phyloP scores from a whole-genome alignment of 73 alveolate species.

The Symbiodinium natans region DNA sequence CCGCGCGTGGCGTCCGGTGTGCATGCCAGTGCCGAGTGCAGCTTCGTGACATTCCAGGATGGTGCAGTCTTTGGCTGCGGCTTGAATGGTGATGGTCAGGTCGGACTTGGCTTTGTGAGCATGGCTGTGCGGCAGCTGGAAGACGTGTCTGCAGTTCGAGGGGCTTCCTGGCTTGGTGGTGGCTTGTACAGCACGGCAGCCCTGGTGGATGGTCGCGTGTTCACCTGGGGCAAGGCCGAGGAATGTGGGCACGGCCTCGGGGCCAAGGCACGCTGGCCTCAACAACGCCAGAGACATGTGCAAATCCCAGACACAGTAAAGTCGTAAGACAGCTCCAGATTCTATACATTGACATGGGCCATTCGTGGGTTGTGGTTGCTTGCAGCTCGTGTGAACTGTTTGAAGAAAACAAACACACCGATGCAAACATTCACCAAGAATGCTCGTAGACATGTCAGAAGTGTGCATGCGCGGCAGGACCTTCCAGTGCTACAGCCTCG shows the following conservation, averaged over 20 bases:
- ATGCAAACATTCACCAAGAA: no score
- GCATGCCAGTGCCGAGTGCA: conserved; percentile 66
- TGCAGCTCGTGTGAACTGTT: no score
- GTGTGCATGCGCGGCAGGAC: no score
- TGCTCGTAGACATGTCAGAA: no score
- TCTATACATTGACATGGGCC: no score
- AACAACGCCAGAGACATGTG: no score
- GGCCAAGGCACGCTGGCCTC: no score
- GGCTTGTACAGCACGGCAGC: conserved; percentile 66
- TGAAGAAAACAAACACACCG: no score
- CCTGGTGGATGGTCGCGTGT: conserved; percentile 29
- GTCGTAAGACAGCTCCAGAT: no score
- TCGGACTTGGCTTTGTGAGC: conserved; percentile 75
- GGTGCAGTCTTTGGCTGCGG: conserved; percentile 59
- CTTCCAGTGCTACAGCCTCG: conserved; percentile 42
- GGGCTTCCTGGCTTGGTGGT: conserved; percentile 69
- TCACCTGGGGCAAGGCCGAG: conserved; percentile 84
- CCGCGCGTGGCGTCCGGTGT: conserved; percentile 4
- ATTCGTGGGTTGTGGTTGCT: no score
- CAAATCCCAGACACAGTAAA: no score
- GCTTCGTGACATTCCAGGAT: conserved; percentile 32
- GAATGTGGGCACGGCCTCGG: conserved; percentile 45
- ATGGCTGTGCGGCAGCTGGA: conserved; percentile 61
- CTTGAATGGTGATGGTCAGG: conserved; percentile 76
- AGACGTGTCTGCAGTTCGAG: background rate